phyloP scores from a whole-genome alignment of 306 rosid genomes.

The Trifolium pratense region DNA sequence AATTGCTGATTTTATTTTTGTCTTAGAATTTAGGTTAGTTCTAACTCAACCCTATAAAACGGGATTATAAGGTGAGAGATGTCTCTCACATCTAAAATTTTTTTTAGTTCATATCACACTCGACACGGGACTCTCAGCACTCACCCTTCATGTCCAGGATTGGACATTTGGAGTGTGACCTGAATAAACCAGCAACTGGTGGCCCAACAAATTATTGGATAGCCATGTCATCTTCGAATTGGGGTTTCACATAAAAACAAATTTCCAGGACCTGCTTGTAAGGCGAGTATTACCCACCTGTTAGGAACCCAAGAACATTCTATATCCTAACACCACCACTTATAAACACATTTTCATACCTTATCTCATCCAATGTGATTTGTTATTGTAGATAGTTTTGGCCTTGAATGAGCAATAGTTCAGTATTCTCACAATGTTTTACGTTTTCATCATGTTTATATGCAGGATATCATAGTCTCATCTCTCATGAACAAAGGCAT shows the following conservation, averaged over 20 bases:
- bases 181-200: background rate
- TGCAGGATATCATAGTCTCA: conserved; percentile 83
- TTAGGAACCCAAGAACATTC: too few species aligned
- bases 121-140: background rate
- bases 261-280: background rate
- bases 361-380: background rate
- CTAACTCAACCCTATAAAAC: background rate
- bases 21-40: background rate
- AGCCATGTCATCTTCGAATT: background rate
- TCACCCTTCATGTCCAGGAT: background rate
- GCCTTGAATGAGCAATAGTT: conserved; percentile 27
- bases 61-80: background rate
- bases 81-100: background rate
- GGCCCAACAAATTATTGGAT: background rate
- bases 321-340: too few species aligned
- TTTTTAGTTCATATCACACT: background rate
- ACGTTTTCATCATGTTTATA: conserved; percentile 38
- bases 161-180: background rate
- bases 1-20: too few species aligned
- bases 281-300: background rate
- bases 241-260: too few species aligned
- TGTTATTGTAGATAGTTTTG: conserved; percentile 19
- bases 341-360: background rate
- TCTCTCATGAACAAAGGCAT: conserved; percentile 79
- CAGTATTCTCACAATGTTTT: conserved; percentile 28